These are phyloP conservation scores for Aquilaria agallochum DNA, from an alignment of 441 rosid genomes.

Conservation along the genomic window DNA sequence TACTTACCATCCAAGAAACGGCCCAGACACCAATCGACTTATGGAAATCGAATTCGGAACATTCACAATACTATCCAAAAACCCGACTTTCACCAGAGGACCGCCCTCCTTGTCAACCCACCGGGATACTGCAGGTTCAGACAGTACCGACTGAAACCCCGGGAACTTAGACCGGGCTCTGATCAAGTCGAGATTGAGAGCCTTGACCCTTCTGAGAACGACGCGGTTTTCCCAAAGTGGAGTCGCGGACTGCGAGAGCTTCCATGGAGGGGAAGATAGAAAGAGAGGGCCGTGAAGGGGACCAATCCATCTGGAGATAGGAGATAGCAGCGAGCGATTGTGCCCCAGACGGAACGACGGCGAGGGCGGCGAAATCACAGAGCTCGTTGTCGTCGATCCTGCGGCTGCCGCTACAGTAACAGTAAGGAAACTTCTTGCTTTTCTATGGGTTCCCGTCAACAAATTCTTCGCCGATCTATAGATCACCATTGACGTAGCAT, in stretches of 20 bases:
- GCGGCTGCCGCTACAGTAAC: constrained; percentile 19
- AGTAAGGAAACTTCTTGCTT: constrained; percentile 39
- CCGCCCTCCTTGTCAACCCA: constrained; percentile 21
- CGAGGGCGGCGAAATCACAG: constrained; percentile 25
- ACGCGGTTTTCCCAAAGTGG: constrained; percentile 57
- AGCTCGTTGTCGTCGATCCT: constrained; percentile 15
- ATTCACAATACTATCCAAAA: constrained; percentile 58
- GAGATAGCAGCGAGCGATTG: constrained; percentile 22
- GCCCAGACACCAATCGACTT: constrained; percentile 80
- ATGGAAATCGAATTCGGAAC: constrained; percentile 77
- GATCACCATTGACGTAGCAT: constrained; percentile 51
- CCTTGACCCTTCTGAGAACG: constrained; percentile 55
- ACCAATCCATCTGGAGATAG: constrained; percentile 50
- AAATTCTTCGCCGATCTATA: constrained; percentile 37
- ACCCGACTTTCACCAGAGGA: constrained; percentile 16
- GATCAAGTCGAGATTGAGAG: constrained; percentile 45
- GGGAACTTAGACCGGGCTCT: constrained; percentile 31
- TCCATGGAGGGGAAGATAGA: constrained; percentile 79
- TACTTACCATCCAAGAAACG: constrained; percentile 77
- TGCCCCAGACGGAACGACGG: constrained; percentile 29
- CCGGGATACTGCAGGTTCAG: constrained; percentile 15
- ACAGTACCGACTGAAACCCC: constrained; percentile 23
- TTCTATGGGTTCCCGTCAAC: constrained; percentile 17
- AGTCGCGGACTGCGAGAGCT: constrained; percentile 74
- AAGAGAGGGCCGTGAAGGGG: constrained; percentile 74